Evolutionary conservation across 83 land plant genomes (phyloP), one percentile per base, ranked within the genome.

Genomic region (Picea abies): DNA sequence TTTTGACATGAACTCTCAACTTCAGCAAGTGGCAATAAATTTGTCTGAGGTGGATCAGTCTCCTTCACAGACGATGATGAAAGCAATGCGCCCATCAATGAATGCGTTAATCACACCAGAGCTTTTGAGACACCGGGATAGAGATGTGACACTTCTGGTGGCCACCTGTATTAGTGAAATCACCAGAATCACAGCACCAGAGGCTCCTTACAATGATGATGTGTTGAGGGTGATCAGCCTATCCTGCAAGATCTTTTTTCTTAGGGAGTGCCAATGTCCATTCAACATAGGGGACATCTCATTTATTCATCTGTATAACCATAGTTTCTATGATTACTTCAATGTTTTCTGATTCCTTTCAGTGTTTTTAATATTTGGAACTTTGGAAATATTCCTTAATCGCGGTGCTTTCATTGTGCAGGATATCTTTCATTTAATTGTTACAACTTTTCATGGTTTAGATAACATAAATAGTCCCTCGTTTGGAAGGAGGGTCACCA

Each of bases 101-200:
- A 87, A 89, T 82, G 90, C 94, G 37, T 82, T 93, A 76, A 90
- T 86, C 23, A 79, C 85, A 65, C 85, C 87, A 73, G 91, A 89
- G 83, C 73, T 89, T 61, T 84, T 95, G 63, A 86, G 89, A 69
- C 95, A 93, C 63, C 87, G 85, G 82, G 98, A 95, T 80, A 89
- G 87, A 71, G 96, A 95, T 72, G 88, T 93, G 10, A 87, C 75
- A 67, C 82, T 93, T 76, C 83, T 90, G 6, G 91, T 95, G 8
- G 94, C 94, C 17, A 81, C 94, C 6, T 95, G 96, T 78, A 80
- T 91, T 70, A 92, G 94, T 91, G 98, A 95, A 79, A 89, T 93
- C 22, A 91, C 91, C n/a, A 84, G 98, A 11, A 93, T 95, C 60
- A 92, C 91, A 58, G 98, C 98, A 35, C 98, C 98, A 17, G 96